Conservation (phyloP, 257 asterid species). For the Catharanthus roseus region DNA sequence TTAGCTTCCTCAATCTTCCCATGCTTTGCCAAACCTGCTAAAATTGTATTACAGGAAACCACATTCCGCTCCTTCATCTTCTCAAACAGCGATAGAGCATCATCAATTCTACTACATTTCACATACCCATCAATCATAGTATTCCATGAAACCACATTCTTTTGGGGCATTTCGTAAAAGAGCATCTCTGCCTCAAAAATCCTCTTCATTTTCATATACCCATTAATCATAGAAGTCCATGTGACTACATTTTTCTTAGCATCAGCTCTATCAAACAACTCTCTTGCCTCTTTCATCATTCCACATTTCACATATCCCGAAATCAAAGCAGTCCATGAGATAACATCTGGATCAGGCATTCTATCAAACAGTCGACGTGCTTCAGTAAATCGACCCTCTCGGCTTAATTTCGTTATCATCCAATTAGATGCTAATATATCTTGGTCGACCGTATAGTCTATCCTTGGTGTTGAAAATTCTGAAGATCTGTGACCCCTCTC, state of each 20-base stretch:
- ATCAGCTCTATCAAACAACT: slow-evolving; percentile 9
- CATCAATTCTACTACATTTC: not conserved
- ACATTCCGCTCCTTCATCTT: slow-evolving; percentile 2
- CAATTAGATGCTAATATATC: not conserved
- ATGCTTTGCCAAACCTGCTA: slow-evolving; percentile 7
- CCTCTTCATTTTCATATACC: slow-evolving; percentile 2
- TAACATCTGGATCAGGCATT: slow-evolving; percentile 6
- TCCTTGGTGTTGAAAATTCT: not conserved
- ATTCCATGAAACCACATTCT: slow-evolving; percentile 12
- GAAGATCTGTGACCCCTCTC: not conserved
- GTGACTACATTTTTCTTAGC: slow-evolving; percentile 8
- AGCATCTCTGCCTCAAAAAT: slow-evolving; percentile 2
- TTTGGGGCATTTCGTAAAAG: slow-evolving; percentile 3
- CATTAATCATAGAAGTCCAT: slow-evolving; percentile 11
- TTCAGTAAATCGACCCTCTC: not conserved
- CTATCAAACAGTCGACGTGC: slow-evolving; percentile 3
- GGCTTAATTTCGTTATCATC: not conserved
- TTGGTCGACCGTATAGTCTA: not conserved
- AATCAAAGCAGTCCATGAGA: slow-evolving; percentile 7
- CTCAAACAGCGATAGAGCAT: slow-evolving; percentile 9
- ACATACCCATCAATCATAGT: slow-evolving; percentile 8
- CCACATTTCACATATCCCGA: slow-evolving; percentile 6
- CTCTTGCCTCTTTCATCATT: slow-evolving; percentile 2
- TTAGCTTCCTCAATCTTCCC: slow-evolving; percentile 1
- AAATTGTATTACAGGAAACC: slow-evolving; percentile 7